Evolutionary conservation across 2,329 filamentous ascomycete genomes (phyloP).

Genomic region (Colletotrichum ledebouriae): DNA sequence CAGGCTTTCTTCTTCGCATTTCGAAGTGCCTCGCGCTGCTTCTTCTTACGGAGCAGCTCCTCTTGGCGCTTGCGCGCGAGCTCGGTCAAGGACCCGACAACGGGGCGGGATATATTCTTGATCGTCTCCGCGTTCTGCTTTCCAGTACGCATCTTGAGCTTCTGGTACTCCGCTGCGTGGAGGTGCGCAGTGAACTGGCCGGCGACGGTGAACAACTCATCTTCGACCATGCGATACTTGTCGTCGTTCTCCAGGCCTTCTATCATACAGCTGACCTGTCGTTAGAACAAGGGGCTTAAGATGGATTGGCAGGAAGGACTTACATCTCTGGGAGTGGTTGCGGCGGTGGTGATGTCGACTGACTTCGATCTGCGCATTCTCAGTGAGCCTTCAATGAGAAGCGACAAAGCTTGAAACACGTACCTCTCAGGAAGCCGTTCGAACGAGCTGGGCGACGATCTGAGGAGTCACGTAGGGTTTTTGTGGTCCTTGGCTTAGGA

Average conservation of each 20-base stretch:
- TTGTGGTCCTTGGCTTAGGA: neutral
- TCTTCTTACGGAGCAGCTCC: conserved; percentile 51
- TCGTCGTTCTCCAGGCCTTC: conserved; percentile 77
- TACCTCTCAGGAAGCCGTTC: conserved; percentile 18
- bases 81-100: conserved; percentile 57
- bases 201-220: conserved; percentile 79
- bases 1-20: conserved; percentile 41
- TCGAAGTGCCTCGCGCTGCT: conserved; percentile 52
- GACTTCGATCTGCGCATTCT: conserved; percentile 49
- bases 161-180: conserved; percentile 81
- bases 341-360: conserved; percentile 67
- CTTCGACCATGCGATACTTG: conserved; percentile 85
- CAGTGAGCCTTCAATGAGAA: neutral
- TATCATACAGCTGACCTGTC: conserved; percentile 68
- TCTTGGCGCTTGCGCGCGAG: conserved; percentile 53
- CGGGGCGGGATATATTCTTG: conserved; percentile 64
- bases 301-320: neutral
- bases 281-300: conserved; percentile 30
- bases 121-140: conserved; percentile 67
- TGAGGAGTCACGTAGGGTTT: neutral
- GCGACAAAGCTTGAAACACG: neutral
- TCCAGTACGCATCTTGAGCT: conserved; percentile 71
- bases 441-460: neutral
- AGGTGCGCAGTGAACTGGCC: conserved; percentile 80
- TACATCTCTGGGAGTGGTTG: conserved; percentile 63